Evolutionary conservation across 257 asterid genomes (phyloP).

Genomic region (Fraxinus anomala): DNA sequence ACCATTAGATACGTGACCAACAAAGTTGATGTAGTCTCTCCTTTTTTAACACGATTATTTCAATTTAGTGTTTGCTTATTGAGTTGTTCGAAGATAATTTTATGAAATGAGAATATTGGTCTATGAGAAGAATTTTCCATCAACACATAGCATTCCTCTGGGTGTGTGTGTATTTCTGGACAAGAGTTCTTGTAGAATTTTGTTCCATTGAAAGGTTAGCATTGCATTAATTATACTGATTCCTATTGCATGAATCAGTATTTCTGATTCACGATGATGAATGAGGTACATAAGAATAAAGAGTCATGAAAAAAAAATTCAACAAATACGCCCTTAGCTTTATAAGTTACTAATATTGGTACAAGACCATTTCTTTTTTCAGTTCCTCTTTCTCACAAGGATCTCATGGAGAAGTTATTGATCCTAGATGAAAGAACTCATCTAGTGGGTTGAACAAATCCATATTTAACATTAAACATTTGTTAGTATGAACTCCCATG

Average conservation of each 20-base stretch:
- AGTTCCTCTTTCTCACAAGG: neutral
- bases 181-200: neutral
- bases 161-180: neutral
- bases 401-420: neutral
- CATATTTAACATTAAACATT: neutral
- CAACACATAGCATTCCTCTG: neutral
- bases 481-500: neutral
- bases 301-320: neutral
- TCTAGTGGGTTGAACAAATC: neutral
- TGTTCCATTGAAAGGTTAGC: no score
- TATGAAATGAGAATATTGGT: neutral
- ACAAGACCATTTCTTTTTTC: neutral
- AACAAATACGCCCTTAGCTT: neutral
- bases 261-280: neutral
- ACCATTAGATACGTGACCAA: neutral
- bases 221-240: neutral
- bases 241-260: neutral
- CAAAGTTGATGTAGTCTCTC: neutral
- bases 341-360: neutral
- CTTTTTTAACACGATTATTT: neutral
- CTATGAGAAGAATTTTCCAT: neutral
- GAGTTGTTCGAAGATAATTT: neutral
- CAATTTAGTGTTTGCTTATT: neutral
- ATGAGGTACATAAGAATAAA: neutral
- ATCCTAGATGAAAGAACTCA: neutral